These are phyloP conservation scores for Candida sithepensis DNA, from an alignment of 805 yeast species.

Conservation along the genomic window DNA sequence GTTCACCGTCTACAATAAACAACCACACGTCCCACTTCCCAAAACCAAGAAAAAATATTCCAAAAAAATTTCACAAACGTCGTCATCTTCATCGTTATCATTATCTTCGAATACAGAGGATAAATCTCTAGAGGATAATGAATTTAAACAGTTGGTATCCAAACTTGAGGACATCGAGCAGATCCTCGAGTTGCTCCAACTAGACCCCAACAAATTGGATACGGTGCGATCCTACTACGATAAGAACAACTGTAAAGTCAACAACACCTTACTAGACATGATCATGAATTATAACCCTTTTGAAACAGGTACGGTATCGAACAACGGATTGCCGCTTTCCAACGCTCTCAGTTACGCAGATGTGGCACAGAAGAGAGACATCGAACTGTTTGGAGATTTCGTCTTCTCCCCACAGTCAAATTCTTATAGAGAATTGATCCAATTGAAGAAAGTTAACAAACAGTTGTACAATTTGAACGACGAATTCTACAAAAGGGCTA, in stretches of 20 bases:
- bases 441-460: slow-evolving; percentile 32
- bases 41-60: no score
- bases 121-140: not conserved
- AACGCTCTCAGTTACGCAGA: not conserved
- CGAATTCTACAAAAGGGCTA: slow-evolving; percentile 36
- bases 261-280: slow-evolving; percentile 17
- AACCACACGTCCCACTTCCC: no score
- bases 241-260: slow-evolving; percentile 9
- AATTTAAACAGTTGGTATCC: not conserved
- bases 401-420: slow-evolving; percentile 18
- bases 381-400: slow-evolving; percentile 5
- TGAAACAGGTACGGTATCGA: no score
- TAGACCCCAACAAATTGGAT: slow-evolving; percentile 2
- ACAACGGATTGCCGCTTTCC: not conserved
- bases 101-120: no score
- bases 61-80: no score
- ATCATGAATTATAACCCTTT: slow-evolving; percentile 9
- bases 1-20: no score
- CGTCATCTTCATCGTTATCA: no score
- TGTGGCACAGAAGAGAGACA: not conserved
- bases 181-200: slow-evolving; percentile 7
- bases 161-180: slow-evolving; percentile 12
- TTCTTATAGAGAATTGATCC: slow-evolving; percentile 34
- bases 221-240: slow-evolving; percentile 11
- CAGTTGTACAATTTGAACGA: slow-evolving; percentile 34